Percentiles rank a stretch among this genome's conserved stretches.
Conservation (phyloP, 768 basidiomycete species). For the Termitomyces sp. region DNA sequence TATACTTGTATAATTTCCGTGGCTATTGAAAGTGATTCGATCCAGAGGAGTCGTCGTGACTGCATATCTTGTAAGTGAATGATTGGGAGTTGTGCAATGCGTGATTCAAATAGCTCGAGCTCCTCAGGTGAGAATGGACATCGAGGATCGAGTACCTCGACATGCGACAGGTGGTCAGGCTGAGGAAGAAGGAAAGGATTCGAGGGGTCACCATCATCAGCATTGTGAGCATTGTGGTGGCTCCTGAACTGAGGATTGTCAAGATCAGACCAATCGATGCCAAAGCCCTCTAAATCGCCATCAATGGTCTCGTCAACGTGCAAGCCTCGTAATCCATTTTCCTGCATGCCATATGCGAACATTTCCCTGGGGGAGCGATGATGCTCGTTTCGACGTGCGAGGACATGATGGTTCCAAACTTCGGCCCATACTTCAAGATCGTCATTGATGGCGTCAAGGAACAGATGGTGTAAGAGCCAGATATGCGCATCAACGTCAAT, state of each 20-base stretch:
- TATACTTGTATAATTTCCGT: too few species aligned
- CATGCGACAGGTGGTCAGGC: background rate
- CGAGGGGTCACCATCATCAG: background rate
- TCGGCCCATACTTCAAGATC: constrained; percentile 31
- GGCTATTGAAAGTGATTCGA: too few species aligned
- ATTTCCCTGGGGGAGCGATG: constrained; percentile 26
- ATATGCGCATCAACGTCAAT: too few species aligned
- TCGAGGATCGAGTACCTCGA: background rate
- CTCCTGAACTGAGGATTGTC: constrained; percentile 9
- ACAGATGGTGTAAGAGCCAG: too few species aligned
- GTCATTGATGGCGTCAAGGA: constrained; percentile 26
- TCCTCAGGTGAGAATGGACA: too few species aligned
- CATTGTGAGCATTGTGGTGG: constrained; percentile 18
- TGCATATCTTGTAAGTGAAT: too few species aligned
- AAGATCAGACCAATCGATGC: constrained; percentile 25
- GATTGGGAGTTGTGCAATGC: too few species aligned
- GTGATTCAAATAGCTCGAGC: too few species aligned
- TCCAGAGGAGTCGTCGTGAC: too few species aligned
- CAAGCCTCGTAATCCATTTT: constrained; percentile 27
- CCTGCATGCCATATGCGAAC: constrained; percentile 30
- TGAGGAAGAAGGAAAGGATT: constrained; percentile 15
- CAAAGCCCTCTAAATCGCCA: constrained; percentile 23
- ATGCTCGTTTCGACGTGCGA: constrained; percentile 20
- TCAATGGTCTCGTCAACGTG: constrained; percentile 10
- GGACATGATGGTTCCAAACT: constrained; percentile 34